These are phyloP conservation scores for Rubus parviflorus DNA, from an alignment of 306 rosid genomes.

Conservation along the genomic window DNA sequence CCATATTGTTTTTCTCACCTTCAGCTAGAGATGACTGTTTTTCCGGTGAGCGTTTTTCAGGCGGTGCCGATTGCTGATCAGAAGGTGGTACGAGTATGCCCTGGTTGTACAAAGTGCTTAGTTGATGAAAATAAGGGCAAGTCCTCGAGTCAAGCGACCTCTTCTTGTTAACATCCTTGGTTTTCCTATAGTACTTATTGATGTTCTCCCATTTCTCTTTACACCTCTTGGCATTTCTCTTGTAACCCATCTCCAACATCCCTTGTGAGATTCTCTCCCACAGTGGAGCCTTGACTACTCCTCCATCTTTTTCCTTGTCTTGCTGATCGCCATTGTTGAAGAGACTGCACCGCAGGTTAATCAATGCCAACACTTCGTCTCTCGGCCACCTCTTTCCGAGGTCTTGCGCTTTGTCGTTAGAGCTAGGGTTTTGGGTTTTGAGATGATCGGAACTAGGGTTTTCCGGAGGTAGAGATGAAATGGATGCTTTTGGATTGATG, in stretches of 20 bases:
- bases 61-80: constrained; percentile 27
- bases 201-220: constrained; percentile 97
- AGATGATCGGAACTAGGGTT: constrained; percentile 17
- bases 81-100: constrained; percentile 40
- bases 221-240: constrained; percentile 84
- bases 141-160: constrained; percentile 84
- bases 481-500: constrained; percentile 22
- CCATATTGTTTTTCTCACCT: constrained; percentile 48
- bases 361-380: constrained; percentile 77
- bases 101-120: constrained; percentile 56
- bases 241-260: constrained; percentile 71
- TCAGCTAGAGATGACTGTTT: constrained; percentile 25
- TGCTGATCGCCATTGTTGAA: constrained; percentile 29
- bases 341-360: constrained; percentile 63
- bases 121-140: constrained; percentile 82
- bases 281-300: constrained; percentile 50
- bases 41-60: constrained; percentile 16
- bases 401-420: constrained; percentile 38
- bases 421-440: constrained; percentile 22
- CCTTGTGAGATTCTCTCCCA: constrained; percentile 96
- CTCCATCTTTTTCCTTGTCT: constrained; percentile 29
- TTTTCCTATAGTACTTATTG: constrained; percentile 84
- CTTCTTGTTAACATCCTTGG: constrained; percentile 65
- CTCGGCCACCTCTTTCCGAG: constrained; percentile 86
- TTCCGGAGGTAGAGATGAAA: constrained; percentile 13